Percentiles rank a stretch among this genome's conserved stretches.
phyloP scores from a whole-genome alignment of 164 flowering plant genomes.

The Aristolochia contorta region DNA sequence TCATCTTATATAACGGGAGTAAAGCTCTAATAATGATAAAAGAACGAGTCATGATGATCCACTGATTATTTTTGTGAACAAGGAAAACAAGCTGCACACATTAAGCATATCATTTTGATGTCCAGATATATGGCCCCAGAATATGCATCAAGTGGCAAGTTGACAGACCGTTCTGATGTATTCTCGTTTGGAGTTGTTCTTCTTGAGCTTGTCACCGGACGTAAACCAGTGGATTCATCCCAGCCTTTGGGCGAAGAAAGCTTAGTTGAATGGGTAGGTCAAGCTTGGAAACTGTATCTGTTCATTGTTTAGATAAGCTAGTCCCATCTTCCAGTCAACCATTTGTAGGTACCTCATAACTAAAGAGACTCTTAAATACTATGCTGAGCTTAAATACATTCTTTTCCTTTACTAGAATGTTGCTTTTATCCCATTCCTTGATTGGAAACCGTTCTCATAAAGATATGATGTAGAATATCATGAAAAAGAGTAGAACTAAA shows the following conservation, averaged over 20 bases:
- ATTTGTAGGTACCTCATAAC: no score
- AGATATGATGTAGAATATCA: no score
- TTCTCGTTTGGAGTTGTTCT: constrained; percentile 80
- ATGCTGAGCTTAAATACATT: no score
- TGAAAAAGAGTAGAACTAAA: no score
- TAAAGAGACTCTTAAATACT: no score
- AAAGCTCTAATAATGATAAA: background rate
- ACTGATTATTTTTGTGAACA: background rate
- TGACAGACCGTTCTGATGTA: constrained; percentile 85
- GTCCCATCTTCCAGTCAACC: no score
- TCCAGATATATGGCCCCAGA: constrained; percentile 84
- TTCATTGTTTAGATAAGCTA: background rate
- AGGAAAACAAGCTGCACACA: no score
- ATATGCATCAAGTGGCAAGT: constrained; percentile 74
- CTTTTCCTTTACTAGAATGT: no score
- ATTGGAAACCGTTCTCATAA: no score
- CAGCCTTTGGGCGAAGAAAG: constrained; percentile 63
- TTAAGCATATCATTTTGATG: background rate
- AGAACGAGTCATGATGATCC: background rate
- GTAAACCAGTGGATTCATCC: constrained; percentile 49
- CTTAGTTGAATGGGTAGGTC: constrained; percentile 74
- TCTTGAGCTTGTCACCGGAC: constrained; percentile 69
- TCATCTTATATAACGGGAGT: background rate
- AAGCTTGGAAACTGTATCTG: background rate
- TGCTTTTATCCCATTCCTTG: no score